Evolutionary conservation across 1,139 yeast species (phyloP).

Genomic region (Yamadazyma triangularis): DNA sequence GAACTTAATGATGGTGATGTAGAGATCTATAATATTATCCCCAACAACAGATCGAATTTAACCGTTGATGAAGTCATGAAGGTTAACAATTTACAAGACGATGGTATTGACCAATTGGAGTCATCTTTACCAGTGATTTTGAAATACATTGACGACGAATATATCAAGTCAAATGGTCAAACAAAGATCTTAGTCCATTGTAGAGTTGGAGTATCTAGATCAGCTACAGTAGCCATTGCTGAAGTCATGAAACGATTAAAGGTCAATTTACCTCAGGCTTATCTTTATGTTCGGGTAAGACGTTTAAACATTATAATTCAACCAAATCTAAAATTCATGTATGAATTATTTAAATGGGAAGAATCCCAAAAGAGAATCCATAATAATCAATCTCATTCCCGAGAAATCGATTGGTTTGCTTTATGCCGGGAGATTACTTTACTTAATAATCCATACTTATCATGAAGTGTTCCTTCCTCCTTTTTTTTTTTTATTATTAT

Average conservation of each 20-base stretch:
- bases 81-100: slow-evolving; percentile 45
- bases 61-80: slow-evolving; percentile 34
- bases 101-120: slow-evolving; percentile 43
- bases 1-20: slow-evolving; percentile 27
- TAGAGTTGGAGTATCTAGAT: slow-evolving; percentile 48
- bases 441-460: slow-evolving; percentile 60
- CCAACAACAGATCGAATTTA: slow-evolving; percentile 8
- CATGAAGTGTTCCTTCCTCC: too few relatives aligned
- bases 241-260: slow-evolving; percentile 42
- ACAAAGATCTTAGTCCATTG: slow-evolving; percentile 43
- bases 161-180: slow-evolving; percentile 21
- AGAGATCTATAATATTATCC: slow-evolving; percentile 26
- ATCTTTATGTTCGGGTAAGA: slow-evolving; percentile 43
- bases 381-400: slow-evolving; percentile 21
- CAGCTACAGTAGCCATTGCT: slow-evolving; percentile 48
- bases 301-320: slow-evolving; percentile 45
- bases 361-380: slow-evolving; percentile 24
- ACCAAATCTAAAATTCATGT: slow-evolving; percentile 46
- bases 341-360: slow-evolving; percentile 48
- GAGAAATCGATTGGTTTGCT: slow-evolving; percentile 89
- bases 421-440: slow-evolving; percentile 79
- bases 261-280: slow-evolving; percentile 37
- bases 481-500: too few relatives aligned
- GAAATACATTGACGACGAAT: slow-evolving; percentile 30
- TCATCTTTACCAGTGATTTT: slow-evolving; percentile 33